Evolutionary conservation across 2,329 filamentous ascomycete genomes (phyloP), one percentile per base, ranked within the genome.

Genomic region (Ascochyta lentis): DNA sequence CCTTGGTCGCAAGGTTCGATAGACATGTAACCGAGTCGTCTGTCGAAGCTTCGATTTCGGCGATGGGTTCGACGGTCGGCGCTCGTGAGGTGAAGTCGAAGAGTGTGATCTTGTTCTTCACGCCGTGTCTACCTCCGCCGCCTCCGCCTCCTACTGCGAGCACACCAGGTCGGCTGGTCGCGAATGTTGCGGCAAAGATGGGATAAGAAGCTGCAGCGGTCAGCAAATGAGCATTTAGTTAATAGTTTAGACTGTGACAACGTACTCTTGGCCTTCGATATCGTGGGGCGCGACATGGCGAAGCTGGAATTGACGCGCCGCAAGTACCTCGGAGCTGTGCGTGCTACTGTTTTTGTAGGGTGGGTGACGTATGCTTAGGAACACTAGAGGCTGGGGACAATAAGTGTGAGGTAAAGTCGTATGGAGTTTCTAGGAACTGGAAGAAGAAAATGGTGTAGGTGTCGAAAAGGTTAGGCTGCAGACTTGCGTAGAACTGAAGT

Each of bases 1-100:
- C 76, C 79, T 84, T 76, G 69, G 83, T 70, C 78, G 83, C 62
- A 8, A 91, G 87, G 48, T 89, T 85, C 38, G 87, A 91, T 45
- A 97, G 82, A 50, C 90, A 93, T 62, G 89, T 92, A 55, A 96
- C 91, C 53, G 90, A 96, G 77, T 98, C 94, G 78, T 97, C 93
- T 70, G 93, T 86, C 65, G 90, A 90, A 44, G 96, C 86, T 56
- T 92, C 87, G 69, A 94, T 82, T 65, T 96, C 90, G 61, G 87
- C 85, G 22, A 83, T 80, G n/a, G 74, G 69, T 63, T 89, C 80
- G 60, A 86, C 83, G 16, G 44, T 70, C 45, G 91, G 79, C 43
- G 87, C 84, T 52, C 85, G 81, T 34, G 84, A 86, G 66, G 85
- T 86, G n/a, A 88, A 83, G 72, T 94, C 88, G 60, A 96, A 82